Base-by-base conservation (phyloP, 257 asterid genomes). In the Verbascum thapsus region DNA sequence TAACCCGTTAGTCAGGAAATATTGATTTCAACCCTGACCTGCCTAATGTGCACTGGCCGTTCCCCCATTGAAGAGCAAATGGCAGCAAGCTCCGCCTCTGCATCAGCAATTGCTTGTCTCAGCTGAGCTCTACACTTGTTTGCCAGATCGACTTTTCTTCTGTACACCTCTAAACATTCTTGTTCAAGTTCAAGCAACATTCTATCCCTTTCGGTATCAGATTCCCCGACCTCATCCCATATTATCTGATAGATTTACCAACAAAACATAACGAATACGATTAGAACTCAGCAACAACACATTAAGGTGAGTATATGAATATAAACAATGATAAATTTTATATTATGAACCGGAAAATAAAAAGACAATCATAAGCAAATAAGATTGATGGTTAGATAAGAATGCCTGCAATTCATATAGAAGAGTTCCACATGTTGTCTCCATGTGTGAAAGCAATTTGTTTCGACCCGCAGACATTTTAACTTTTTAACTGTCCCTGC, bases 201-300 rank as follows among this genome's bases (percentile, higher is more conserved):
- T 57, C 58, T 78, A 59, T 85, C 91, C 81, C 81, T 85, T 65
- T 87, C 97, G 9, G 64, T 66, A 58, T 85, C 94, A 59, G 94
- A 52, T 79, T 89, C 97, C 45, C 99, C 99, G 41, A 87, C 90
- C 80, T 92, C 99, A 54, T 89, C 91, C 99, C 99, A 92, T 76
- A 92, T 85, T 61, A 80, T 80, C 99, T 92, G 68, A 70, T 30
- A 23, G 34, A 43, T 12, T 44, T 19, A 40, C 47, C 70, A 59
- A 19, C 17, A 56, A 30, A 54, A 63, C 11, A 8, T 18, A 50
- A 53, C 30, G 8, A 53, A 32, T 56, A 38, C 12, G 55, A 13
- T 32, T 59, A 53, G 20, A 38, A 60, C 45, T 60, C 30, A 44
- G 43, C 13, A 10, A 32, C 57, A 20, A 18, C 61, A 55, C n/a